A percentile compares a stretch with the other conserved stretches of the same genome.
These are phyloP conservation scores for Seiridium cupressi DNA, from an alignment of 2,329 filamentous ascomycete genomes.

Conservation along the genomic window DNA sequence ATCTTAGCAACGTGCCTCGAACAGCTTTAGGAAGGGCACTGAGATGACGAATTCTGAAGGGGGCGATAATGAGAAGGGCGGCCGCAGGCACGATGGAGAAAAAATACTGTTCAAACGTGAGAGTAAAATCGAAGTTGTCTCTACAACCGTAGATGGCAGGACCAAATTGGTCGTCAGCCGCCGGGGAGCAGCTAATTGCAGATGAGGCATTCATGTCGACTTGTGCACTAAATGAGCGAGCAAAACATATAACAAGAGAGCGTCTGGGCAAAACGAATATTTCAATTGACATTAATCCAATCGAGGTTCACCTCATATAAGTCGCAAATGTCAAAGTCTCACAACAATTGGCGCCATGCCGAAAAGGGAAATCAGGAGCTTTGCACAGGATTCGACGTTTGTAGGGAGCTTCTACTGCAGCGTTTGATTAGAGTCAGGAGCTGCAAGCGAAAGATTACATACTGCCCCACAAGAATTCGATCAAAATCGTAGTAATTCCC, in stretches of 20 bases:
- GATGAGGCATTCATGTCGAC: not conserved
- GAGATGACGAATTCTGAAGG: slow-evolving; percentile 27
- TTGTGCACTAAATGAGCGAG: not conserved
- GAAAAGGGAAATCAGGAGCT: not conserved
- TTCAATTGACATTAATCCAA: not conserved
- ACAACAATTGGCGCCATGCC: not conserved
- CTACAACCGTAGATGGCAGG: not conserved
- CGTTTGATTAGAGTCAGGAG: no score
- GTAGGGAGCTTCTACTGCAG: no score
- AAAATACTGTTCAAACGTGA: slow-evolving; percentile 29
- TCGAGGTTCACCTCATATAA: not conserved
- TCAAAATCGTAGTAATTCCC: no score
- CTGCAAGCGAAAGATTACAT: no score
- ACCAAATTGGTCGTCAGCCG: not conserved
- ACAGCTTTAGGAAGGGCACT: slow-evolving; percentile 22
- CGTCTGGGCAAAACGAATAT: no score
- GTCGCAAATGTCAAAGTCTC: not conserved
- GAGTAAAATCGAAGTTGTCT: slow-evolving; percentile 8
- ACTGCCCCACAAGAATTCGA: no score
- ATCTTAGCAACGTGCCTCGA: slow-evolving; percentile 19
- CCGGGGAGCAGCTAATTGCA: not conserved
- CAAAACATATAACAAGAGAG: not conserved
- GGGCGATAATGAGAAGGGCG: slow-evolving; percentile 27
- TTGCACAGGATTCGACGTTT: not conserved
- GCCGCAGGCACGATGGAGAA: slow-evolving; percentile 29